Evolutionary conservation across 306 rosid species (phyloP), one percentile per base, ranked within the genome.

Genomic region (Quercus alba): DNA sequence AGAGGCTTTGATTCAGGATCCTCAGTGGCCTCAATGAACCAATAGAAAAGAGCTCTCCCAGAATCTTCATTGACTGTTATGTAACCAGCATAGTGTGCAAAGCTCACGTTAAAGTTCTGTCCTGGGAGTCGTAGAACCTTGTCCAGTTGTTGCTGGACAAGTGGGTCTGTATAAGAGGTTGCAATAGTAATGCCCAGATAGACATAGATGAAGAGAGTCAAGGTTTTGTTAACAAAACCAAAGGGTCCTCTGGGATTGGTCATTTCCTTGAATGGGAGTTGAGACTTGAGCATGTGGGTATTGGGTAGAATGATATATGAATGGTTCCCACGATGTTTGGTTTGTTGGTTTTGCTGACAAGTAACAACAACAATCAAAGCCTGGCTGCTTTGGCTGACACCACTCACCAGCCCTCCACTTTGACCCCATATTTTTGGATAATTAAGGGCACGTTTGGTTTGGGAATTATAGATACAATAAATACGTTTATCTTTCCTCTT

Each of bases 41-140:
- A 91, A 44, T 91, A 91, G 75, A 91, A 91, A 9, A 91, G 83
- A 23, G 87, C 89, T 77, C 94, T 89, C 81, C 92, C 97, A 80
- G 89, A 78, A 17, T 86, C 77, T 70, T 86, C 78, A n/a, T 89
- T 86, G 55, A 91, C 92, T 0, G 87, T 88, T 66, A 89, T 68
- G 84, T 88, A 91, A 8, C 97, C 94, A 84, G 97, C 52, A 67
- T 88, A 88, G 72, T 91, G 97, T 3, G 61, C 76, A 46, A 89
- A 91, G 59, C 79, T 80, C 72, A 89, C 58, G 41, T 80, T 66
- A 75, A 91, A 91, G 35, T 3, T 78, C 73, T 89, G 97, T 9
- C 97, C 97, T 0, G 93, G 94, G 7, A 91, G 91, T 73, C 19
- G 19, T 3, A 3, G 52, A 56, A 91, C 86, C 81, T 61, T 80